Percentiles rank a stretch among this genome's conserved stretches.
phyloP scores from a whole-genome alignment of 768 basidiomycete genomes.

The Coprinellus micaceus region DNA sequence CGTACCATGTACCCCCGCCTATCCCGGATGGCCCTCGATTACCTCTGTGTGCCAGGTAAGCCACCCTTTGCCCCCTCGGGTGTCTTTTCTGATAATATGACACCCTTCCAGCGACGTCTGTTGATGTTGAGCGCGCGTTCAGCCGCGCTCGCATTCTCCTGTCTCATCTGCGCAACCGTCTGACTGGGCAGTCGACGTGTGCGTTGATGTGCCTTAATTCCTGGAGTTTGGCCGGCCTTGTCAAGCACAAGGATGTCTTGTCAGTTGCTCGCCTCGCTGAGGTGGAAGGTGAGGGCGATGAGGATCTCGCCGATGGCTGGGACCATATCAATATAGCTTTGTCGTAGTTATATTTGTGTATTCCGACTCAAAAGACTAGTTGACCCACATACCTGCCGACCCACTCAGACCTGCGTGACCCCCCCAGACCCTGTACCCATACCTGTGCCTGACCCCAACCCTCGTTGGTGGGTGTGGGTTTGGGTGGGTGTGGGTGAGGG shows the following conservation, averaged over 20 bases:
- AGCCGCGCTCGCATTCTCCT: constrained; percentile 3
- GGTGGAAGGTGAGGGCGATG: not conserved
- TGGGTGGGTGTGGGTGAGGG: not conserved
- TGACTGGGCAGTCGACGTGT: not conserved
- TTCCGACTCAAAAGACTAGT: not conserved
- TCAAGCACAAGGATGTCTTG: not conserved
- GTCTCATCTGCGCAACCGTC: not conserved
- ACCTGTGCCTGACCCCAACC: not conserved
- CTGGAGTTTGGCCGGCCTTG: not conserved
- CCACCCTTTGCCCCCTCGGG: constrained; percentile 15
- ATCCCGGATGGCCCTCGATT: constrained; percentile 31
- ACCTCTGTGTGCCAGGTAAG: constrained; percentile 29
- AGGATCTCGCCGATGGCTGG: not conserved
- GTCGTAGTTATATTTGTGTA: not conserved
- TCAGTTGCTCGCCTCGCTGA: not conserved
- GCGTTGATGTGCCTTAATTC: not conserved
- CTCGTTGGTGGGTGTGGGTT: not conserved
- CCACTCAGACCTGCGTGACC: not conserved
- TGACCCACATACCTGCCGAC: not conserved
- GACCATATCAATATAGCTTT: not conserved
- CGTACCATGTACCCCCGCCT: constrained; percentile 23
- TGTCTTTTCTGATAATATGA: not conserved
- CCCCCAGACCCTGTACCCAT: not conserved
- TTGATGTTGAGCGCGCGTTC: constrained; percentile 23
- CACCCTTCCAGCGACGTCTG: constrained; percentile 26